Evolutionary conservation across 129 eudicot species (phyloP), one percentile per base, ranked within the genome.

Genomic region (Tagetes erecta): DNA sequence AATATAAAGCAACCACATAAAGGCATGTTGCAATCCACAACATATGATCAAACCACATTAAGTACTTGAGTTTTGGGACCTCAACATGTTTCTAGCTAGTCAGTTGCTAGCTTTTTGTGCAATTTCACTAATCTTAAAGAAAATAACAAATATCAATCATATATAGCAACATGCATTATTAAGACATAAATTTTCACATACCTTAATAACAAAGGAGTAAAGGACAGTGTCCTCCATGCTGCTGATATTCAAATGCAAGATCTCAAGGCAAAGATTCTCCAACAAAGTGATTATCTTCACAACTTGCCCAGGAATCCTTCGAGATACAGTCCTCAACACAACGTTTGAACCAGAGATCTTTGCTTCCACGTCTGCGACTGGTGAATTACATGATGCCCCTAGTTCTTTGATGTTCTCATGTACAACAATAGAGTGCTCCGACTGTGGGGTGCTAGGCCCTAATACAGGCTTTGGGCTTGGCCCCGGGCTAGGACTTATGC

Each of bases 191-290:
- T 33, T 20, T 20, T 7, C 3, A 76, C 63, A 64, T 82, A 95
- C 99, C 99, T 95, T 95, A 58, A 91, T 78, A 71, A 95, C 92
- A 75, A 95, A 91, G 67, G 97, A 91, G 84, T 91, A 88, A 0
- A 95, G 94, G 64, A 91, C 97, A 55, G 96, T 88, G 84, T 95
- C 99, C 67, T 95, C 97, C 94, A 95, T 87, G 90, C 88, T 91
- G 78, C 97, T 95, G 90, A 95, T 88, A 83, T 91, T 95, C 81
- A 95, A 67, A 79, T 91, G 97, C 63, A 95, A 87, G 63, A 95
- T 82, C 87, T 95, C 94, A 71, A 91, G 91, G 11, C 88, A 88
- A 74, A 82, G 89, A 14, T 75, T 88, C 85, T 91, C 99, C 81
- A 95, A 72, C 66, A 87, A 75, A 56, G 55, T 75, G 76, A 91